A percentile compares a stretch with the other conserved stretches of the same genome.
These are phyloP conservation scores for Xylaria sp. DNA, from an alignment of 2,329 filamentous ascomycete genomes.

Conservation along the genomic window DNA sequence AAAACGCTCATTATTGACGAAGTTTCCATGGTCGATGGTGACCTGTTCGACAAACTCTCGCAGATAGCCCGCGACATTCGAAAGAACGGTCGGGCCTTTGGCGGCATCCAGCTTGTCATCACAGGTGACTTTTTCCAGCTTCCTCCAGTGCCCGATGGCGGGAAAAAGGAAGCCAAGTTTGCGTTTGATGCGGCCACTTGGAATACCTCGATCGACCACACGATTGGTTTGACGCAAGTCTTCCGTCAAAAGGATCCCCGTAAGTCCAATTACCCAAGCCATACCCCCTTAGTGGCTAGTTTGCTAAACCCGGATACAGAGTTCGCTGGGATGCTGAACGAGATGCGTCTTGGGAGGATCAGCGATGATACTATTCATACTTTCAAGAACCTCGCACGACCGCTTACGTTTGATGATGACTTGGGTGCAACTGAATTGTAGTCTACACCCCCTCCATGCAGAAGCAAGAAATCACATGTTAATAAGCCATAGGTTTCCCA, in stretches of 20 bases:
- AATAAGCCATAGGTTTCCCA: constrained; percentile 73
- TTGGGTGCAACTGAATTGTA: constrained; percentile 86
- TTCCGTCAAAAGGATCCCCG: constrained; percentile 91
- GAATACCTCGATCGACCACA: constrained; percentile 92
- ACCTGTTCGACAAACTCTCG: constrained; percentile 95
- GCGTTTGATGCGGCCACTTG: constrained; percentile 93
- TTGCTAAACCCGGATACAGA: constrained; percentile 53
- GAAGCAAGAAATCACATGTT: constrained; percentile 24
- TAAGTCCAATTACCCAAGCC: constrained; percentile 49
- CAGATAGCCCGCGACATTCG: constrained; percentile 84
- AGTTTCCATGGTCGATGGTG: constrained; percentile 97
- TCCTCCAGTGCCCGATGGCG: constrained; percentile 86
- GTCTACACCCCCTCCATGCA: not conserved
- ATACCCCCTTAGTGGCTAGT: not conserved
- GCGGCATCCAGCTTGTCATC: constrained; percentile 93
- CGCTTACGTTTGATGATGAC: constrained; percentile 76
- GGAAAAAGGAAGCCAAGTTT: constrained; percentile 77
- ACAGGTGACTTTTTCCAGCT: constrained; percentile 99
- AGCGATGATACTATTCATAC: constrained; percentile 77
- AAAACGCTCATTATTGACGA: constrained; percentile 93
- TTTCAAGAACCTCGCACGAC: constrained; percentile 78
- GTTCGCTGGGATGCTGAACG: constrained; percentile 95
- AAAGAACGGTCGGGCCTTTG: constrained; percentile 92
- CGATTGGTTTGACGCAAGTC: constrained; percentile 92
- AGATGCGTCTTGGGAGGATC: constrained; percentile 91